These are phyloP conservation scores for Alternaria arborescens DNA, from an alignment of 2,329 filamentous ascomycete species.

Conservation along the genomic window DNA sequence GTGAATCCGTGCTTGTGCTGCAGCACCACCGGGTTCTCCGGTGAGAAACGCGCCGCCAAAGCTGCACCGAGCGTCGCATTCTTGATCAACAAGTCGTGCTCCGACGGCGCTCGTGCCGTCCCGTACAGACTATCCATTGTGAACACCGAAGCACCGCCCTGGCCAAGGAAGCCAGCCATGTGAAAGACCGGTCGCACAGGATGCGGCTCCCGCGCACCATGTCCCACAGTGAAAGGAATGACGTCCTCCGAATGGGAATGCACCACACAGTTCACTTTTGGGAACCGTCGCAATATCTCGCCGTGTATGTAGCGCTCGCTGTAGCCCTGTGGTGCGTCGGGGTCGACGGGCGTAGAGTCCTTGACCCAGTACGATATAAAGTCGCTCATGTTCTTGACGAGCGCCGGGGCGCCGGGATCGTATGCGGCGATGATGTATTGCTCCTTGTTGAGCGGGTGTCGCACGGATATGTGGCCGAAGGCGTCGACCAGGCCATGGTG, in stretches of 20 bases:
- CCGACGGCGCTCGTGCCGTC: constrained; percentile 29
- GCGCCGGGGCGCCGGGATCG: constrained; percentile 55
- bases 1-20: constrained; percentile 58
- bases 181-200: constrained; percentile 46
- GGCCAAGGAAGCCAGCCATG: constrained; percentile 54
- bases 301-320: constrained; percentile 56
- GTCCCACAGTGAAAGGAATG: constrained; percentile 51
- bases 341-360: constrained; percentile 54
- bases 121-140: constrained; percentile 25
- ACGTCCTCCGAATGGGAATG: constrained; percentile 54
- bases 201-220: constrained; percentile 20
- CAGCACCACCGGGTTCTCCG: constrained; percentile 39
- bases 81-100: constrained; percentile 41
- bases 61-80: constrained; percentile 29
- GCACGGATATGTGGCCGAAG: constrained; percentile 63
- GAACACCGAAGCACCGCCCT: constrained; percentile 20
- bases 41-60: constrained; percentile 28
- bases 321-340: constrained; percentile 50
- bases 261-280: constrained; percentile 51
- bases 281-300: constrained; percentile 51
- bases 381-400: constrained; percentile 55
- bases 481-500: constrained; percentile 61
- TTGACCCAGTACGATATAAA: constrained; percentile 58
- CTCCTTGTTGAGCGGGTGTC: constrained; percentile 56
- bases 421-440: constrained; percentile 61